Conservation (phyloP, 2,329 filamentous ascomycete genomes). For the Microthyrium microscopicum region DNA sequence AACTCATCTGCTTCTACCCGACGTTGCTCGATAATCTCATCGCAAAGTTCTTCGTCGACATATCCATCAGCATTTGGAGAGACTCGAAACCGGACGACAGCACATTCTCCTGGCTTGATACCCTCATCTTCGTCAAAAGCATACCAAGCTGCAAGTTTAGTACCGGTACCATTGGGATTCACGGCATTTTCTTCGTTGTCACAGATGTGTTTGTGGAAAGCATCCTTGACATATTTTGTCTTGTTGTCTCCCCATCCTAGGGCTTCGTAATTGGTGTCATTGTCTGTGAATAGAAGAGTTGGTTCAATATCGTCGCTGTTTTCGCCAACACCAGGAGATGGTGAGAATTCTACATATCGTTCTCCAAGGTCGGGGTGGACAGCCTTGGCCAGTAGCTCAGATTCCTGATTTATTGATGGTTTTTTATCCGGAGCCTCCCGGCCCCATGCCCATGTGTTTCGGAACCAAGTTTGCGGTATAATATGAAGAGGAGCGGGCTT, state of each 20-base stretch:
- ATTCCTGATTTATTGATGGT: conserved; percentile 54
- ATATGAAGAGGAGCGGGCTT: conserved; percentile 86
- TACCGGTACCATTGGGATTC: conserved; percentile 66
- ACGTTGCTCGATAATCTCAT: conserved; percentile 75
- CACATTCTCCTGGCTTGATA: conserved; percentile 78
- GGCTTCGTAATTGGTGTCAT: conserved; percentile 72
- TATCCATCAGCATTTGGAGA: conserved; percentile 54
- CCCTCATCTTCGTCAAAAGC: conserved; percentile 80
- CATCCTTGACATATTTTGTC: conserved; percentile 81
- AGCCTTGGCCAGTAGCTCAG: conserved; percentile 55
- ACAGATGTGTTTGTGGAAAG: conserved; percentile 78
- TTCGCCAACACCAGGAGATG: conserved; percentile 69
- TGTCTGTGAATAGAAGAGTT: conserved; percentile 80
- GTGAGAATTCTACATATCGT: conserved; percentile 69
- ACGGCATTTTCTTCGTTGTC: conserved; percentile 63
- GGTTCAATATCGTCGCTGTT: conserved; percentile 74
- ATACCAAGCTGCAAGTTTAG: conserved; percentile 85
- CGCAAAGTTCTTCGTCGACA: conserved; percentile 83
- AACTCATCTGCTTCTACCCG: conserved; percentile 90
- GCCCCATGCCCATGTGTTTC: conserved; percentile 95
- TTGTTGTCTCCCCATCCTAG: conserved; percentile 56
- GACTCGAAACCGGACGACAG: conserved; percentile 82
- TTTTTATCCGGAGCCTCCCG: conserved; percentile 59
- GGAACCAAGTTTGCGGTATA: conserved; percentile 88
- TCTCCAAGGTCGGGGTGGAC: conserved; percentile 67